Evolutionary conservation across 2,329 filamentous ascomycete genomes (phyloP), one percentile per base, ranked within the genome.

Genomic region (Fusarium sp.): DNA sequence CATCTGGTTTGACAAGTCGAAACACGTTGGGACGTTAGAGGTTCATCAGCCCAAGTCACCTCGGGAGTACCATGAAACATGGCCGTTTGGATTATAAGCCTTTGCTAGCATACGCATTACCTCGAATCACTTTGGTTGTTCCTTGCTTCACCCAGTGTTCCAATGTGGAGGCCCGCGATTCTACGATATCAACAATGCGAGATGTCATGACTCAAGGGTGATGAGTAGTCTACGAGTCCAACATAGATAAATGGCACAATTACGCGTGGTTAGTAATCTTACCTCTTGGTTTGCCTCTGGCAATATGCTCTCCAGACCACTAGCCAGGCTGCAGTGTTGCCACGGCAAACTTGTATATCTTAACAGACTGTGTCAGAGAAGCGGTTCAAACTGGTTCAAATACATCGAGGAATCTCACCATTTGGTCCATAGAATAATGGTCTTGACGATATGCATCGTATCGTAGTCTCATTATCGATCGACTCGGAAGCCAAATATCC

Each of bases 331-430:
- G 40, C 43, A 53, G 11, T 43, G n/a, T 46, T n/a, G 13, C 59
- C 54, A 59, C 25, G 25, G 56, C 71, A 74, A 74, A 59, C 56
- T 54, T 56, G 44, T 56, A 28, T 69, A 49, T 68, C 67, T 73
- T 72, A 60, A 64, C 59, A 75, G 49, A 47, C 50, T n/a, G 69
- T 70, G 72, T 74, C 65, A 74, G 72, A 70, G 38, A 75, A 53
- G 28, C 53, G 43, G 47, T 60, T 72, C 57, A 49, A 53, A 35
- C 18, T 35, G 30, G n/a, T 28, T 35, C 40, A 35, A 32, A 58
- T 61, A 59, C 72, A 69, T 67, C 37, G 54, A 68, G 72, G 72
- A 71, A 59, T 75, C 72, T 75, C 72, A 75, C 72, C 72, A 75
- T 67, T 71, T 68, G 61, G 42, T 67, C 49, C 47, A 60, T 30